Evolutionary conservation across 192 early-diverging fungal species (phyloP).

Genomic region (Mycoemilia scoparia): DNA sequence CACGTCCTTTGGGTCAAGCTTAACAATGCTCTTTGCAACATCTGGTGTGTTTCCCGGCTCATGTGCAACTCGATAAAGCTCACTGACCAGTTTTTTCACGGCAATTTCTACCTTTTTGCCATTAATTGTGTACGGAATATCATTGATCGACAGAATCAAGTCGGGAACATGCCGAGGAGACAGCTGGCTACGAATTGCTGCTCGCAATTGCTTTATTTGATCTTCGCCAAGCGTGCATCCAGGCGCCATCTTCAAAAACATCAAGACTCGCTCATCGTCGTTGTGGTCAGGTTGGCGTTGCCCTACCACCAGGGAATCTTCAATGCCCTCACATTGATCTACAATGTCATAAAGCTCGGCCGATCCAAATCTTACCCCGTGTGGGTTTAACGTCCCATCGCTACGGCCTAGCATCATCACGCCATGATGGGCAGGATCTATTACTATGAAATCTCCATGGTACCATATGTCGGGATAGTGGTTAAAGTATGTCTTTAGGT

Average conservation of each 20-base stretch:
- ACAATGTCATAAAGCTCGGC: conserved; percentile 92
- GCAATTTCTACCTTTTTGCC: conserved; percentile 97
- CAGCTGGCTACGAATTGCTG: conserved; percentile 61
- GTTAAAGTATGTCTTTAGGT: conserved; percentile 75
- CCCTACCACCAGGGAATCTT: conserved; percentile 78
- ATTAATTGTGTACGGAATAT: conserved; percentile 89
- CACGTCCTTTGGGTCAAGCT: conserved; percentile 57
- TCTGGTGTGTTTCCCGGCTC: conserved; percentile 20
- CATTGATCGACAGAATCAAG: conserved; percentile 51
- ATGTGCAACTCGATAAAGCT: conserved; percentile 22
- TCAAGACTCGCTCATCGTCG: conserved; percentile 76
- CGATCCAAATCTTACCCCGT: conserved; percentile 80
- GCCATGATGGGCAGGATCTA: conserved; percentile 70
- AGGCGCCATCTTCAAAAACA: conserved; percentile 75
- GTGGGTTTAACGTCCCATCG: conserved; percentile 85
- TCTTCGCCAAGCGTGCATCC: conserved; percentile 35
- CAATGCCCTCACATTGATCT: conserved; percentile 56
- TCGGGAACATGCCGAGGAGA: conserved; percentile 86
- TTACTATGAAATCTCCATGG: conserved; percentile 86
- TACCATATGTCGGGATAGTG: conserved; percentile 78
- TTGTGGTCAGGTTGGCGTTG: conserved; percentile 68
- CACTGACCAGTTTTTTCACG: conserved; percentile 52
- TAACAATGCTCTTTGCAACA: conserved; percentile 27
- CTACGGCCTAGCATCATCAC: conserved; percentile 88
- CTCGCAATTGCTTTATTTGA: conserved; percentile 50